Percentiles rank a stretch among this genome's conserved stretches.
phyloP scores from a whole-genome alignment of 1,139 yeast genomes.

The Hyphopichia khmerensis region DNA sequence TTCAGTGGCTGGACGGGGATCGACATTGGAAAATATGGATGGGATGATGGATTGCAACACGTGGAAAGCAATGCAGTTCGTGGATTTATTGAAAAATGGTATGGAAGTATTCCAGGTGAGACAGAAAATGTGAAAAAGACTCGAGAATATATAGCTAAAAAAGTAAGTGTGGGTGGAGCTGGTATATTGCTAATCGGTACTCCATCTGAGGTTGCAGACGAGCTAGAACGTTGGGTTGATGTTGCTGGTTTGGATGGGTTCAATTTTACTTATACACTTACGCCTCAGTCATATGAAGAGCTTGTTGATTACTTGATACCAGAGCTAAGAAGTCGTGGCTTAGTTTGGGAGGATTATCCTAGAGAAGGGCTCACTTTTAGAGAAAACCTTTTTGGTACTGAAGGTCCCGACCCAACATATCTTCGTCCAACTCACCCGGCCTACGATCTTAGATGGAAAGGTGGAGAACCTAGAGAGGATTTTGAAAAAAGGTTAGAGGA shows the following conservation, averaged over 20 bases:
- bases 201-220: constrained; percentile 24
- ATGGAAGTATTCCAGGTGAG: constrained; percentile 27
- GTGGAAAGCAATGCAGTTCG: constrained; percentile 29
- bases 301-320: constrained; percentile 26
- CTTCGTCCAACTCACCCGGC: constrained; percentile 35
- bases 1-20: constrained; percentile 40
- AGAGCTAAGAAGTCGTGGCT: constrained; percentile 23
- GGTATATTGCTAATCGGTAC: constrained; percentile 28
- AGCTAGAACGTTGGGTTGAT: constrained; percentile 30
- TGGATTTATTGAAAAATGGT: constrained; percentile 30
- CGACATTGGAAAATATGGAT: constrained; percentile 29
- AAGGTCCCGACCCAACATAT: constrained; percentile 20
- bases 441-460: constrained; percentile 37
- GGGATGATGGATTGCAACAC: constrained; percentile 26
- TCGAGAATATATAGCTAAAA: constrained; percentile 24
- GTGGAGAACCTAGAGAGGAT: constrained; percentile 36
- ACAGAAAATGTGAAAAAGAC: constrained; percentile 22
- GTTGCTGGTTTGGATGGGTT: constrained; percentile 29
- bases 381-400: constrained; percentile 25
- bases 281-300: constrained; percentile 28
- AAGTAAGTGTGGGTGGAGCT: constrained; percentile 28
- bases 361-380: constrained; percentile 20
- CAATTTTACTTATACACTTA: constrained; percentile 26
- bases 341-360: constrained; percentile 30
- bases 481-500: constrained; percentile 21